phyloP scores from a whole-genome alignment of 2,329 filamentous ascomycete species.

The Fusarium pininemorale region DNA sequence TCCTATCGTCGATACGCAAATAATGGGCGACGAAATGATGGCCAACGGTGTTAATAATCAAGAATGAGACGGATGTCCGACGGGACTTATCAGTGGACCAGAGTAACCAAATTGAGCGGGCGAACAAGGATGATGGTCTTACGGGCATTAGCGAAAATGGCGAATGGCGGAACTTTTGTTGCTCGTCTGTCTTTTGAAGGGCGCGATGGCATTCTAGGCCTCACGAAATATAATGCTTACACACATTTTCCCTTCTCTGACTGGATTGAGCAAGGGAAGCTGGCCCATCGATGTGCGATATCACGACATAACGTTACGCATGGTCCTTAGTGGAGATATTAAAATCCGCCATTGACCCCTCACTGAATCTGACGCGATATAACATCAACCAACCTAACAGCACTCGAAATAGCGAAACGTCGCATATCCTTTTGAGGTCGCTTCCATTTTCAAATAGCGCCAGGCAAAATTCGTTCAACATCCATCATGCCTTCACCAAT shows the following conservation, averaged over 20 bases:
- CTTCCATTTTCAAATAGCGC: fast-evolving
- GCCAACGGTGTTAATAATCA: not conserved
- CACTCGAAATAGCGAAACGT: too few relatives aligned
- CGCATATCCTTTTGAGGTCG: fast-evolving
- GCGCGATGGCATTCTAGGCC: not conserved
- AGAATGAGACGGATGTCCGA: not conserved
- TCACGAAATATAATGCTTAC: not conserved
- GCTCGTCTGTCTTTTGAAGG: not conserved
- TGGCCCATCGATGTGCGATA: too few relatives aligned
- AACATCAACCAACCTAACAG: not conserved
- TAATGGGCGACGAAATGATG: constrained; percentile 11
- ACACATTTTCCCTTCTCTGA: not conserved
- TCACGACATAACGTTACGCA: constrained; percentile 5
- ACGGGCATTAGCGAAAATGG: not conserved
- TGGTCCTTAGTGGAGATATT: not conserved
- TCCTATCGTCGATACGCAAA: constrained; percentile 38
- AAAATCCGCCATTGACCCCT: constrained; percentile 4
- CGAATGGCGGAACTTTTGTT: constrained; percentile 7
- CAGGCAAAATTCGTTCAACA: fast-evolving
- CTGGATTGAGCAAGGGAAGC: not conserved
- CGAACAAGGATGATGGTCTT: not conserved
- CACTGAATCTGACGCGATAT: not conserved
- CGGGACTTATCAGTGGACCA: not conserved
- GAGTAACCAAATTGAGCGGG: not conserved
- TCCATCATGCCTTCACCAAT: constrained; percentile 30